Conservation (phyloP, 2,329 filamentous ascomycete genomes). For the Fusarium globosum region DNA sequence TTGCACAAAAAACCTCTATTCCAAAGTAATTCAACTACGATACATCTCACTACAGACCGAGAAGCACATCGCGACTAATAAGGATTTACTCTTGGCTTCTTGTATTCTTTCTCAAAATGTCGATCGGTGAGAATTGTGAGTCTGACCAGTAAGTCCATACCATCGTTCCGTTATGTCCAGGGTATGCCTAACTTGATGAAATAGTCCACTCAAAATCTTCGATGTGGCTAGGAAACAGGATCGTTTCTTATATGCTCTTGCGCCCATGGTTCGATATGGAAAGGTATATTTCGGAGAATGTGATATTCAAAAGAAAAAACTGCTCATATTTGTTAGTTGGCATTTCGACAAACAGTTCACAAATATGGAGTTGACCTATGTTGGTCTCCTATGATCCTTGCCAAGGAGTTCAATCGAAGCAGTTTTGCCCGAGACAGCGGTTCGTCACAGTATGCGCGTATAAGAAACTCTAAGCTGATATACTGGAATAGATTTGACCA, state of each 20-base stretch:
- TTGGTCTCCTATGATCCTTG: constrained; percentile 79
- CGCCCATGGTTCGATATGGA: constrained; percentile 76
- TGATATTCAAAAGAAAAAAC: fast-evolving
- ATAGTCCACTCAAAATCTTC: constrained; percentile 69
- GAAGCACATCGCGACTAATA: neutral
- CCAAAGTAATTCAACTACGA: neutral
- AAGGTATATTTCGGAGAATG: constrained; percentile 53
- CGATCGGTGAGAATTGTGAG: constrained; percentile 24
- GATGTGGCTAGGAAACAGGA: constrained; percentile 63
- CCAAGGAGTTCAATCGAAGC: constrained; percentile 75
- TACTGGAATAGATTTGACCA: constrained; percentile 64
- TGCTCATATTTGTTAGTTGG: constrained; percentile 59
- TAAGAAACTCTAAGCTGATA: neutral
- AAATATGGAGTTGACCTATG: constrained; percentile 73
- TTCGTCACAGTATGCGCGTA: constrained; percentile 42
- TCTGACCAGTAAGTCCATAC: constrained; percentile 39
- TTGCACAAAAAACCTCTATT: constrained; percentile 38
- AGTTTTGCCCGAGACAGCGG: constrained; percentile 69
- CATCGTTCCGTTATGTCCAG: constrained; percentile 19
- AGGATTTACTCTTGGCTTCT: neutral
- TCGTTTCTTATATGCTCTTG: constrained; percentile 67
- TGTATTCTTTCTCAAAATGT: constrained; percentile 19
- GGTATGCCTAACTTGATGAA: constrained; percentile 32
- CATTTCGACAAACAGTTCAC: constrained; percentile 75
- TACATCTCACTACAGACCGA: neutral